Percentiles rank a stretch among this genome's conserved stretches.
These are phyloP conservation scores for Fusarium anguioides DNA, from an alignment of 2,329 filamentous ascomycete species.

Conservation along the genomic window DNA sequence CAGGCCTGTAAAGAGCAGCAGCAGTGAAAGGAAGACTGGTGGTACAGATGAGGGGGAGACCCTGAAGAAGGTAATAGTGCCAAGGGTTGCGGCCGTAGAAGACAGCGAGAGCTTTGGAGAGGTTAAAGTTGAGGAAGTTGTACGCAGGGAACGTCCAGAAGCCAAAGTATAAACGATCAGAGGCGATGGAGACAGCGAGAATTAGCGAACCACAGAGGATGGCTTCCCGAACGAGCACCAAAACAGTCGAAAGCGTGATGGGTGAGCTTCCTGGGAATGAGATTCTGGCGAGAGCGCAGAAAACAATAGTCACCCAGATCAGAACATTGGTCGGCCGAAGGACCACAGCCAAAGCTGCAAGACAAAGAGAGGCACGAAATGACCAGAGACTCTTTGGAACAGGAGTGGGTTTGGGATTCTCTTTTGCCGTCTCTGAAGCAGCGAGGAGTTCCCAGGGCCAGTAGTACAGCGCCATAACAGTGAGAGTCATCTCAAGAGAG, in stretches of 20 bases:
- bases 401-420: slow-evolving; percentile 50
- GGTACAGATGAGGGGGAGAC: slow-evolving; percentile 85
- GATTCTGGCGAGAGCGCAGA: slow-evolving; percentile 57
- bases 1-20: slow-evolving; percentile 68
- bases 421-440: slow-evolving; percentile 53
- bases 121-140: slow-evolving; percentile 90
- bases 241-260: slow-evolving; percentile 56
- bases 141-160: slow-evolving; percentile 89
- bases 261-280: slow-evolving; percentile 53
- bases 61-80: slow-evolving; percentile 95
- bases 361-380: slow-evolving; percentile 70
- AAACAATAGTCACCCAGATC: slow-evolving; percentile 79
- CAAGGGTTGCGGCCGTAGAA: slow-evolving; percentile 93
- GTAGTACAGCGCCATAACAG: slow-evolving; percentile 78
- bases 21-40: slow-evolving; percentile 83
- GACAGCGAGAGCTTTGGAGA: slow-evolving; percentile 85
- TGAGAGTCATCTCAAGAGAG: slow-evolving; percentile 89
- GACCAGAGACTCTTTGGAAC: slow-evolving; percentile 43
- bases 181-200: slow-evolving; percentile 70
- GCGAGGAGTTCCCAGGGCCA: slow-evolving; percentile 86
- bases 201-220: slow-evolving; percentile 71
- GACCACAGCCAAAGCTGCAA: slow-evolving; percentile 85
- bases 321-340: slow-evolving; percentile 90
- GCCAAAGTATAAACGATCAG: slow-evolving; percentile 84
- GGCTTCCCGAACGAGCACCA: slow-evolving; percentile 70